These are phyloP conservation scores for Linnemannia elongata DNA, from an alignment of 192 early-diverging fungal genomes.

Conservation along the genomic window DNA sequence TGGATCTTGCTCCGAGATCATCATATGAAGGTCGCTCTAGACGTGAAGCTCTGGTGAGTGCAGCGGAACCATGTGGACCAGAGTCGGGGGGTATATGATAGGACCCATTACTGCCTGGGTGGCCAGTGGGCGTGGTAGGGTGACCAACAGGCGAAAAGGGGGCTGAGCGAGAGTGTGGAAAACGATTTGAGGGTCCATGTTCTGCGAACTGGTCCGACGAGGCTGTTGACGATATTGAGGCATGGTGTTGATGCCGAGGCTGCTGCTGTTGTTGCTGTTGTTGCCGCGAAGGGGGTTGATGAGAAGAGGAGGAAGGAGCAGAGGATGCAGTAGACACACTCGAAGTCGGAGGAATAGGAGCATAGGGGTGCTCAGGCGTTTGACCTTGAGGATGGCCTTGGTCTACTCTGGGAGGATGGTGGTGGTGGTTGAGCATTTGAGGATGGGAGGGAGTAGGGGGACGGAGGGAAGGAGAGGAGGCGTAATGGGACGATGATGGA, in stretches of 20 bases:
- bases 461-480: constrained; percentile 8
- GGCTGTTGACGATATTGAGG: constrained; percentile 28
- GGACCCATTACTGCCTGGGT: not conserved
- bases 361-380: constrained; percentile 22
- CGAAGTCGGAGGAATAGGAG: constrained; percentile 4
- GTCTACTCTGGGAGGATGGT: constrained; percentile 32
- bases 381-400: constrained; percentile 19
- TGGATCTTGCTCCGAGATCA: not conserved
- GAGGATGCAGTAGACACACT: not conserved
- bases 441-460: constrained; percentile 28
- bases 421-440: constrained; percentile 6
- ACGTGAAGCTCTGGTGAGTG: constrained; percentile 1
- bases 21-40: constrained; percentile 16
- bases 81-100: constrained; percentile 2
- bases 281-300: not conserved
- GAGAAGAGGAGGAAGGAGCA: not conserved
- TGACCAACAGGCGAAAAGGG: constrained; percentile 19
- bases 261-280: constrained; percentile 25
- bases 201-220: constrained; percentile 21
- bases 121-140: not conserved
- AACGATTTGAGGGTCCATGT: not conserved
- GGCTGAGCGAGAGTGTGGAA: constrained; percentile 15
- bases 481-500: not conserved
- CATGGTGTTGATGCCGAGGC: constrained; percentile 23
- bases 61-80: constrained; percentile 9